Evolutionary conservation across 108 stramenopile species (phyloP).

Genomic region (Pseudonitzschia multistriata): DNA sequence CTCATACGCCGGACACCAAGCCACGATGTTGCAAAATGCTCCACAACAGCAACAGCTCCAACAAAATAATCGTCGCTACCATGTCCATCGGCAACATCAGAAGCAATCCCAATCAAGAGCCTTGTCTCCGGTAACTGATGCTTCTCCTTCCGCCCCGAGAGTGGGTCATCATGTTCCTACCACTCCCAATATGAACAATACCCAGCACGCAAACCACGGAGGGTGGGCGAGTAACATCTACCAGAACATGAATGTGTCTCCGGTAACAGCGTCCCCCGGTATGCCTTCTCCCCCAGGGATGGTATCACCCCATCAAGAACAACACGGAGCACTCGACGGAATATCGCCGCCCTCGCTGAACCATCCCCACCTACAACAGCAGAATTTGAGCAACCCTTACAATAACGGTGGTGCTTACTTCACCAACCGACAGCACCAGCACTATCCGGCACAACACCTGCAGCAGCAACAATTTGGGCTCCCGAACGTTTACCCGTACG

Average conservation of each 20-base stretch:
- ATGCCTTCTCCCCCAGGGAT: neutral
- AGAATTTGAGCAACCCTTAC: neutral
- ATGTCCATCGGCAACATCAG: neutral
- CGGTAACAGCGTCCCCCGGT: no score
- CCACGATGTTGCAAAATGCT: neutral
- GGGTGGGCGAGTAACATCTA: neutral
- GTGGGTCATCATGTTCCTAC: neutral
- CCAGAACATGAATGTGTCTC: neutral
- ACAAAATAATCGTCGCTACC: neutral
- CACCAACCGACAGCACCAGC: conserved; percentile 6
- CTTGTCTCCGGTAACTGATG: neutral
- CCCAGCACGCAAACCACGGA: no score
- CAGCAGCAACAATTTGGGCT: conserved; percentile 7
- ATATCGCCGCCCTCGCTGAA: neutral
- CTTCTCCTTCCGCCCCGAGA: no score
- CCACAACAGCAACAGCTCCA: neutral
- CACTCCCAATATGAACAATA: neutral
- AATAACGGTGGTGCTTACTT: neutral
- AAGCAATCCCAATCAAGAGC: neutral
- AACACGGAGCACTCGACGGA: neutral
- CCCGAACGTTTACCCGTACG: neutral
- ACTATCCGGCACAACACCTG: neutral
- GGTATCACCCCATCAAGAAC: neutral
- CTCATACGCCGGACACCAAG: neutral
- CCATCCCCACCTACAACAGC: neutral